Conservation (phyloP, 2,329 filamentous ascomycete species). For the Aureobasidium subglaciale region DNA sequence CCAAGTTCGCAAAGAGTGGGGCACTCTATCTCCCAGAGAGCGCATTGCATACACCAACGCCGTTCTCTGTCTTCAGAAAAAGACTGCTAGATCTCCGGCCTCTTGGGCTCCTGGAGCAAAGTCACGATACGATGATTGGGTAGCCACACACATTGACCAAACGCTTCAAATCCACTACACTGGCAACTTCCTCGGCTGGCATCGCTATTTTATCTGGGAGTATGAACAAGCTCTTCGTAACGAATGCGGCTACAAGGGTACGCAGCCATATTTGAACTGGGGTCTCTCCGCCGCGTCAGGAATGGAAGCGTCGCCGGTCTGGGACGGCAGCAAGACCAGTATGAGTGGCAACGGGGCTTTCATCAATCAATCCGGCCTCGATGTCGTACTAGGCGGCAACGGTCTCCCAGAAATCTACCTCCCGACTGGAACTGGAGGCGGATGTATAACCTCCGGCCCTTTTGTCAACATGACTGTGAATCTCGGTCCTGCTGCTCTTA, state of each 20-base stretch:
- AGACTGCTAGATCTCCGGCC: slow-evolving; percentile 23
- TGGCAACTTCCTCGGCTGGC: slow-evolving; percentile 32
- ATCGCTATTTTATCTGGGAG: slow-evolving; percentile 33
- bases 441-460: slow-evolving; percentile 44
- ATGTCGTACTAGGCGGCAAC: slow-evolving; percentile 4
- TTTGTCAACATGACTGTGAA: slow-evolving; percentile 27
- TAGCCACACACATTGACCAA: slow-evolving; percentile 18
- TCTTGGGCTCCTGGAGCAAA: slow-evolving; percentile 15
- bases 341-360: slow-evolving; percentile 18
- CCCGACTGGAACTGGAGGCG: slow-evolving; percentile 44
- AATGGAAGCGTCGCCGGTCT: slow-evolving; percentile 38
- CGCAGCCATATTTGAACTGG: slow-evolving; percentile 47
- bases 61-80: slow-evolving; percentile 21
- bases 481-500: slow-evolving; percentile 15
- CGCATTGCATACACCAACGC: slow-evolving; percentile 22
- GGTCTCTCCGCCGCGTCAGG: slow-evolving; percentile 35
- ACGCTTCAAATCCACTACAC: slow-evolving; percentile 16
- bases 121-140: slow-evolving; percentile 19
- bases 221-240: slow-evolving; percentile 32
- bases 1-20: slow-evolving; percentile 20
- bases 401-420: slow-evolving; percentile 24
- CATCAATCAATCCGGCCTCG: slow-evolving; percentile 9
- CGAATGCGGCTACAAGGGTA: slow-evolving; percentile 35
- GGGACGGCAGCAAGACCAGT: slow-evolving; percentile 46
- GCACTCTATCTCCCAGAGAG: slow-evolving; percentile 18